Percentiles rank a stretch among this genome's conserved stretches.
Evolutionary conservation across 139 green algal genomes (phyloP).

Genomic region (Volvox reticuliferus): DNA sequence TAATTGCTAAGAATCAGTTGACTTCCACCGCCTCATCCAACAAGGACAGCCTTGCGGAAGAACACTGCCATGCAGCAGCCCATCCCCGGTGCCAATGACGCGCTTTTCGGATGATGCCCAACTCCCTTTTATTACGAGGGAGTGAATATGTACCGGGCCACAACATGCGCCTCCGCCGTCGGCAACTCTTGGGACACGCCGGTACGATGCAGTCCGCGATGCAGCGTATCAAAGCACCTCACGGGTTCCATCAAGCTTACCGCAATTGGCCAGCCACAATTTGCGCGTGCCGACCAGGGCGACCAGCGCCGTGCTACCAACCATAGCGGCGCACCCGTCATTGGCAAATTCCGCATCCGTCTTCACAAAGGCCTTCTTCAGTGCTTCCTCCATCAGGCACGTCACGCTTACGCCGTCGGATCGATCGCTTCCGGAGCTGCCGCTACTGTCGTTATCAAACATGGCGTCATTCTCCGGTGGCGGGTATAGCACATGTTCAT

Average conservation of each 20-base stretch:
- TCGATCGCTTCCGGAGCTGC: slow-evolving; percentile 33
- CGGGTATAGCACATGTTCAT: slow-evolving; percentile 29
- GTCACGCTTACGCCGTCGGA: slow-evolving; percentile 43
- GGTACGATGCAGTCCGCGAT: no score
- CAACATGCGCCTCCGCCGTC: no score
- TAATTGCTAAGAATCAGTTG: no score
- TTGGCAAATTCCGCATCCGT: slow-evolving; percentile 74
- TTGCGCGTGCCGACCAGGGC: slow-evolving; percentile 69
- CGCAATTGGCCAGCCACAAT: slow-evolving; percentile 81
- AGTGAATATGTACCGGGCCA: no score
- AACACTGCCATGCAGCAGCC: no score
- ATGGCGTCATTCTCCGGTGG: slow-evolving; percentile 24
- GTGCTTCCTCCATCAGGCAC: slow-evolving; percentile 61
- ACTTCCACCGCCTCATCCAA: no score
- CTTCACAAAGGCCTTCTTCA: slow-evolving; percentile 68
- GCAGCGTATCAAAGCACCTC: no score
- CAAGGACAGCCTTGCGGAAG: no score
- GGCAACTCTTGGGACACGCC: no score
- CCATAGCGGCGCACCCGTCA: slow-evolving; percentile 69
- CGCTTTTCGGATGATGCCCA: no score
- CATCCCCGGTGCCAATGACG: no score
- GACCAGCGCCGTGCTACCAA: slow-evolving; percentile 89
- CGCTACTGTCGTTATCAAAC: slow-evolving; percentile 45
- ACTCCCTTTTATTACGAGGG: no score
- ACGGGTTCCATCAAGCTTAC: slow-evolving; percentile 37